A percentile compares a stretch with the other conserved stretches of the same genome.
Evolutionary conservation across 768 basidiomycete species (phyloP).

Genomic region (Lyophyllum decastes): DNA sequence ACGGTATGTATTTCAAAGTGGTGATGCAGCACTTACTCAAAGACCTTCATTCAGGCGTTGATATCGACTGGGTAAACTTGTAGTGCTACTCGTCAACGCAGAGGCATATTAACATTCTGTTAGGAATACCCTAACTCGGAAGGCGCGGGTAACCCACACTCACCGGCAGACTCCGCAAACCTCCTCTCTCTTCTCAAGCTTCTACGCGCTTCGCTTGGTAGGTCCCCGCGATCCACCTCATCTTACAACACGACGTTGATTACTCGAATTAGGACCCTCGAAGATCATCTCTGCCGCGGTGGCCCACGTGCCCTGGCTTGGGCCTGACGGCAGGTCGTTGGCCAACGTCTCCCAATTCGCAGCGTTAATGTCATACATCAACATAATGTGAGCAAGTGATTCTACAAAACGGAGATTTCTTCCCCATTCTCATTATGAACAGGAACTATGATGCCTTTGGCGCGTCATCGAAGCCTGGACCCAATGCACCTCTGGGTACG

Average conservation of each 20-base stretch:
- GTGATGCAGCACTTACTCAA: no score
- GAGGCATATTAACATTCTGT: slow-evolving; percentile 34
- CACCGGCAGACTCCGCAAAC: slow-evolving; percentile 60
- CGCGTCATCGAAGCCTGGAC: slow-evolving; percentile 62
- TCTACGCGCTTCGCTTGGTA: slow-evolving; percentile 57
- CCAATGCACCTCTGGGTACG: slow-evolving; percentile 69
- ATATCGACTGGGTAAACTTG: slow-evolving; percentile 56
- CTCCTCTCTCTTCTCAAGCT: slow-evolving; percentile 59
- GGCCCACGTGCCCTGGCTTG: slow-evolving; percentile 69
- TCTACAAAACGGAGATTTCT: not conserved
- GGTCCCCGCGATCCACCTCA: not conserved
- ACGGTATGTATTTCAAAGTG: slow-evolving; percentile 49
- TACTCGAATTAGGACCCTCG: slow-evolving; percentile 39
- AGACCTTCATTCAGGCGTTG: slow-evolving; percentile 29
- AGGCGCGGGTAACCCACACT: slow-evolving; percentile 63
- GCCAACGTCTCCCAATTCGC: slow-evolving; percentile 67
- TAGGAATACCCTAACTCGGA: slow-evolving; percentile 73
- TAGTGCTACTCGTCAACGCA: not conserved
- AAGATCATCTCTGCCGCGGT: slow-evolving; percentile 74
- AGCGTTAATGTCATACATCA: slow-evolving; percentile 59
- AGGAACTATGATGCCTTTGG: slow-evolving; percentile 78
- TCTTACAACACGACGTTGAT: slow-evolving; percentile 1
- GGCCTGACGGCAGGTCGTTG: slow-evolving; percentile 59
- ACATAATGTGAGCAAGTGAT: slow-evolving; percentile 52
- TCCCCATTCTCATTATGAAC: slow-evolving; percentile 28